Evolutionary conservation across 2,329 filamentous ascomycete genomes (phyloP), one percentile per base, ranked within the genome.

Genomic region (Colletotrichum acutatum): DNA sequence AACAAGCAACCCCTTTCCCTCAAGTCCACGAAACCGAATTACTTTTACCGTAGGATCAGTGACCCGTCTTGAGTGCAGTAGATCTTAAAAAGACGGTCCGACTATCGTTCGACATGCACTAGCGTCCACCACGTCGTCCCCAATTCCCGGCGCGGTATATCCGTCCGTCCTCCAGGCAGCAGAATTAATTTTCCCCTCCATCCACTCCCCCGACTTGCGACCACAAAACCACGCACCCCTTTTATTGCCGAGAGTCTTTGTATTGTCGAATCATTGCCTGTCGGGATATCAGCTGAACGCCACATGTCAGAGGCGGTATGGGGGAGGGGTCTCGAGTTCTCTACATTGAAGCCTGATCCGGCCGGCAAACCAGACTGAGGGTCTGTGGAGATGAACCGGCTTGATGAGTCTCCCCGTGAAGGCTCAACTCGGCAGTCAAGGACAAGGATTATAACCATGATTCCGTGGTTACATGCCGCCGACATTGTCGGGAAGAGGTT

Each of bases 81-180:
- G 14, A 53, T 32, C 12, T 58, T n/a, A 16, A 19, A 12, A 42
- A 64, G 22, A n/a, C 53, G 58, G 52, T 11, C 52, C 65, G 65
- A 71, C 8, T 57, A 16, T 57, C 11, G 54, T 52, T 52, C 46
- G 32, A 34, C 42, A 28, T 62, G 65, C 46, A 57, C 22, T 34
- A 34, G 61, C 56, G 67, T 12, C 49, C 57, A 54, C 32, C 19
- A 49, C 19, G 42, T 42, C 16, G 14, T 19, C 19, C 42, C 1
- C 12, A 28, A 42, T 46, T 22, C 26, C 26, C 62, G 42, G 56
- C 28, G 22, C 22, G 34, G 28, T 49, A 49, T 46, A 28, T 59
- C 37, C 16, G 37, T 24, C 49, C 32, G 11, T 16, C 37, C 37
- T 66, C 42, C 46, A 71, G 68, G 68, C 68, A 71, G 68, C 68